Evolutionary conservation across 345 rosid species (phyloP), one percentile per base, ranked within the genome.

Genomic region (Cochlearia excelsa): DNA sequence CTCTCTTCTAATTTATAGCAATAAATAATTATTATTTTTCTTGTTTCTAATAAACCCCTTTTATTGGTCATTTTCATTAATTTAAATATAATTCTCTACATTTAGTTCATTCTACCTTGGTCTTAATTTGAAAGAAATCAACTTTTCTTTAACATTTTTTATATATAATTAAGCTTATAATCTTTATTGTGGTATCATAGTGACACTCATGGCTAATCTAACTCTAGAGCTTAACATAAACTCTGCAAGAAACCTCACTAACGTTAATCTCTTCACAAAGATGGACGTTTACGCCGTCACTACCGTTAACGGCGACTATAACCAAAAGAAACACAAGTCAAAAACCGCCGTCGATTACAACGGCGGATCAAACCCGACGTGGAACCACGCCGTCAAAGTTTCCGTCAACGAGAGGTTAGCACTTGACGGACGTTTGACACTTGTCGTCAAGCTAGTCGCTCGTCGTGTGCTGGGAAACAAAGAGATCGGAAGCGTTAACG

Each of bases 261-360:
- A 83, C 34, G 90, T 83, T 37, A 87, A 87, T 48, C 63, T 79
- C 39, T 8, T 90, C 55, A 52, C 82, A 45, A 90, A 81, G 57
- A 90, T 83, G 95, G 80, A 82, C 43, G 93, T 80, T 4, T 90
- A 76, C 74, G 80, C 73, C 37, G 68, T 72, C 52, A 68, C 77
- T 61, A 74, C 79, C 5, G 54, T 90, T 70, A 6, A 63, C 23
- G 87, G 79, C 11, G 80, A 73, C 27, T 30, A 54, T 6, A 40
- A 41, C 2, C 35, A 3, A 29, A 51, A 53, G 5, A 72, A 66
- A 33, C 84, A 81, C 43, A 76, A 66, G 63, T 43, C 30, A 1
- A 83, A 73, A 47, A 78, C 90, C 9, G 63, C 68, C 0, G 70
- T 81, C 0, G 70, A 80, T 64, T 73, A 52, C 1, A 61, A 66